Conservation (phyloP, 2,329 filamentous ascomycete genomes). For the Fusarium incarnatum region DNA sequence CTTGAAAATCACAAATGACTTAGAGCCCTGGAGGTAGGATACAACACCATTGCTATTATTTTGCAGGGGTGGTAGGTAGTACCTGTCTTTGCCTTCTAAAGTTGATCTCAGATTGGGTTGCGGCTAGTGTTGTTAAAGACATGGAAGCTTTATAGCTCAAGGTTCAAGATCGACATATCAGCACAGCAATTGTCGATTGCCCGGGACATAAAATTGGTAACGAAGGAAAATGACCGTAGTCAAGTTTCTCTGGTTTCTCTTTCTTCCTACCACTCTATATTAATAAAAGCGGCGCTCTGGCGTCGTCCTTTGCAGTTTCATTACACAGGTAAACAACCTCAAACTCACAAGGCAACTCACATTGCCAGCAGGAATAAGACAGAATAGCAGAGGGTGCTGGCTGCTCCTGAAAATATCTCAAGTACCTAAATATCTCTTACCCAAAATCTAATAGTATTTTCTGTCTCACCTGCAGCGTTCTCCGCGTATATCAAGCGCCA, state of each 20-base stretch:
- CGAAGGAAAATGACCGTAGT: no score
- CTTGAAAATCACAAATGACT: fast-evolving
- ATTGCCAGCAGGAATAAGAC: no score
- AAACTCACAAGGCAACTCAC: no score
- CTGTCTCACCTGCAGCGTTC: neutral
- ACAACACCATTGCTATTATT: neutral
- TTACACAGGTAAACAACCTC: no score
- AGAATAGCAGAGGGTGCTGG: no score
- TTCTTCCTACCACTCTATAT: no score
- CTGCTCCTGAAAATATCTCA: neutral
- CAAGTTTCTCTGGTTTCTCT: no score
- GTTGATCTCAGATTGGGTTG: neutral
- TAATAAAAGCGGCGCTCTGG: no score
- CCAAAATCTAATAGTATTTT: neutral
- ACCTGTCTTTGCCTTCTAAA: neutral
- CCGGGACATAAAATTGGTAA: no score
- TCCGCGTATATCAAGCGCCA: neutral
- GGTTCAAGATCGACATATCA: neutral
- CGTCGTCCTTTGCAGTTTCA: no score
- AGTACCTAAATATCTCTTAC: neutral
- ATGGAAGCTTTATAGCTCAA: neutral
- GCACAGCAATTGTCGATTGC: neutral
- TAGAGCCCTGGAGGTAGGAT: neutral
- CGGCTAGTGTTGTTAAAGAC: neutral
- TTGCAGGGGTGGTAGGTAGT: neutral